Percentiles rank a stretch among this genome's conserved stretches.
Evolutionary conservation across 176 grass and related monocot species (phyloP).

Genomic region (Echinochloa phyllopogon): DNA sequence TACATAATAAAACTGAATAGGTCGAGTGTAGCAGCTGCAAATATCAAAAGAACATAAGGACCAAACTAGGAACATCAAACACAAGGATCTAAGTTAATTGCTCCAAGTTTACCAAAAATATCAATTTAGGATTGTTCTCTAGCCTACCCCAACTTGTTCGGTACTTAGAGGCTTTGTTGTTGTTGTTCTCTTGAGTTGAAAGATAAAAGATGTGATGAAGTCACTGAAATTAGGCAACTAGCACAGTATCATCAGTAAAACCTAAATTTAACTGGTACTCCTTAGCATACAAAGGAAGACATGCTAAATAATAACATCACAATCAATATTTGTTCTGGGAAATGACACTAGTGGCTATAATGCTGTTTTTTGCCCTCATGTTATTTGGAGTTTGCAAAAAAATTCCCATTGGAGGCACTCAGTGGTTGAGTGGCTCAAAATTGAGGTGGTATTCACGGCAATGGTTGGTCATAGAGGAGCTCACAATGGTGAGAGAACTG

Average conservation of each 20-base stretch:
- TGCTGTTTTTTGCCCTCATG: not conserved
- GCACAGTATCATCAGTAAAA: not conserved
- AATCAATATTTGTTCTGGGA: not conserved
- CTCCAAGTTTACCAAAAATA: conserved; percentile 23
- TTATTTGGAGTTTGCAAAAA: not conserved
- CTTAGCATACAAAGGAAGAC: not conserved
- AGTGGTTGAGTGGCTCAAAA: not conserved
- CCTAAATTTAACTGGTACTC: not conserved
- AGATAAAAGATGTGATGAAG: conserved; percentile 4
- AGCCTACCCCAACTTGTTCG: too few relatives aligned
- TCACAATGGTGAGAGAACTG: not conserved
- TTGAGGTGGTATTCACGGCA: not conserved
- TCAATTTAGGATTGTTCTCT: not conserved
- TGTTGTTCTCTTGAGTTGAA: too few relatives aligned
- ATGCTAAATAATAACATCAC: conserved; percentile 5
- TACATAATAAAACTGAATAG: conserved; percentile 2
- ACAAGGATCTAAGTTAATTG: not conserved
- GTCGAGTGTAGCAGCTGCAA: conserved; percentile 15
- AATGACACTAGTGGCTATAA: not conserved
- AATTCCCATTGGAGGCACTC: not conserved
- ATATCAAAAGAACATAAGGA: conserved; percentile 28
- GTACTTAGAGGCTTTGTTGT: too few relatives aligned
- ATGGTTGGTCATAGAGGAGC: not conserved
- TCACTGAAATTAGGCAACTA: not conserved
- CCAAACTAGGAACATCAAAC: conserved; percentile 16